Conservation (phyloP, 2,329 filamentous ascomycete genomes). For the Exophiala sideris region DNA sequence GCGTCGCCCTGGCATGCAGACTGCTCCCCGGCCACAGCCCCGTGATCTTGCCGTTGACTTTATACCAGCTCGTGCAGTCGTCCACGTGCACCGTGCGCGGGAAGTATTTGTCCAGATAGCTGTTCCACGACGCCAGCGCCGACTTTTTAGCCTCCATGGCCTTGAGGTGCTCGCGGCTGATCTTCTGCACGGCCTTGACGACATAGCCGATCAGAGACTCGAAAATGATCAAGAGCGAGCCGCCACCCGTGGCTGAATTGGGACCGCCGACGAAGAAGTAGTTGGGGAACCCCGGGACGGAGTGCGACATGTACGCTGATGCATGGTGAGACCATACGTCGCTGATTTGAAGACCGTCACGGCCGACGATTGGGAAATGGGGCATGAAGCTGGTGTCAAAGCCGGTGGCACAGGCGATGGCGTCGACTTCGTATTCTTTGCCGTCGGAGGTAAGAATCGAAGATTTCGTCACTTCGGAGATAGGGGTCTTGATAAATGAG, state of each 20-base stretch:
- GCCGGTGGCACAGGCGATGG: conserved; percentile 37
- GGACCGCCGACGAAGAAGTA: conserved; percentile 33
- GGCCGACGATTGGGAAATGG: conserved; percentile 34
- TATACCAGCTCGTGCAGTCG: conserved; percentile 10
- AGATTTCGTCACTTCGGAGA: conserved; percentile 21
- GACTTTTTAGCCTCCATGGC: conserved; percentile 6
- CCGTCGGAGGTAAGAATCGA: conserved; percentile 34
- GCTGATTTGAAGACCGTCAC: conserved; percentile 29
- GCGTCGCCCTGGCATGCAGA: conserved; percentile 34
- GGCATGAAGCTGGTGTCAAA: conserved; percentile 36
- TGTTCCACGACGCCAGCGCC: background rate
- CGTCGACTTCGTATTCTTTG: conserved; percentile 32
- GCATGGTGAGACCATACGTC: conserved; percentile 33
- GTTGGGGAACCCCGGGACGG: conserved; percentile 32
- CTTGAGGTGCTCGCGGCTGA: conserved; percentile 6
- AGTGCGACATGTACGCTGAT: conserved; percentile 34
- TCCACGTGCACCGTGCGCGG: conserved; percentile 8
- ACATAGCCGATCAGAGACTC: conserved; percentile 14
- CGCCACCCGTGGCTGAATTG: conserved; percentile 32
- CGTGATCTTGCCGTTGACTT: conserved; percentile 3
- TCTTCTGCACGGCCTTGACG: conserved; percentile 6
- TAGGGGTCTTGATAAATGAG: conserved; percentile 20
- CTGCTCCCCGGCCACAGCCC: conserved; percentile 22
- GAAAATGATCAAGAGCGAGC: conserved; percentile 14
- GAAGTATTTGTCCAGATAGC: conserved; percentile 7